Conservation (phyloP, 2,329 filamentous ascomycete species). For the Ophiosphaerella narmari region DNA sequence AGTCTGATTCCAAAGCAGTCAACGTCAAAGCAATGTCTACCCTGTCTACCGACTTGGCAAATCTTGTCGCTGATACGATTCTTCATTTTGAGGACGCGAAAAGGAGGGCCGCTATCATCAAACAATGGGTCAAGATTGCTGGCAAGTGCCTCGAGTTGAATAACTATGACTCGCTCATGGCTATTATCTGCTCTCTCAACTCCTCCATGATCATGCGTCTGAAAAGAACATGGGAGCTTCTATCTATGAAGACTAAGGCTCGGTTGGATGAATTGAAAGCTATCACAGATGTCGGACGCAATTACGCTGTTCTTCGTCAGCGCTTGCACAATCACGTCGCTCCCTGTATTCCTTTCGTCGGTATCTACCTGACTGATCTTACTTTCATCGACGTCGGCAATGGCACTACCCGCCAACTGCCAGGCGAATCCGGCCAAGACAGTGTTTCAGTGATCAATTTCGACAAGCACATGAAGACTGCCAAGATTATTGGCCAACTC, state of each 20-base stretch:
- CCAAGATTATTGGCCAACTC: conserved; percentile 92
- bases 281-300: conserved; percentile 88
- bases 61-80: conserved; percentile 91
- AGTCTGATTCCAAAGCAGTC: conserved; percentile 74
- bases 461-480: conserved; percentile 93
- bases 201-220: conserved; percentile 88
- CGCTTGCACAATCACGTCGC: conserved; percentile 84
- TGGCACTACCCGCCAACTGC: conserved; percentile 78
- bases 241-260: conserved; percentile 82
- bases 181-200: conserved; percentile 92
- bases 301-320: conserved; percentile 84
- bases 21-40: conserved; percentile 95
- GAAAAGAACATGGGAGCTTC: conserved; percentile 87
- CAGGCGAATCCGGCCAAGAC: conserved; percentile 60
- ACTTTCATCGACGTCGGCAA: conserved; percentile 97
- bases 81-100: conserved; percentile 87
- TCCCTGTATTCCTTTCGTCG: conserved; percentile 92
- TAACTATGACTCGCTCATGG: conserved; percentile 97
- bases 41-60: conserved; percentile 88
- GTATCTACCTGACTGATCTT: conserved; percentile 93
- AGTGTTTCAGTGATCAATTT: conserved; percentile 90
- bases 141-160: conserved; percentile 83
- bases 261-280: conserved; percentile 77
- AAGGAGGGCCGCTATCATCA: conserved; percentile 86
- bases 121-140: conserved; percentile 97